These are phyloP conservation scores for Colletotrichum phormii DNA, from an alignment of 2,329 filamentous ascomycete species.

Conservation along the genomic window DNA sequence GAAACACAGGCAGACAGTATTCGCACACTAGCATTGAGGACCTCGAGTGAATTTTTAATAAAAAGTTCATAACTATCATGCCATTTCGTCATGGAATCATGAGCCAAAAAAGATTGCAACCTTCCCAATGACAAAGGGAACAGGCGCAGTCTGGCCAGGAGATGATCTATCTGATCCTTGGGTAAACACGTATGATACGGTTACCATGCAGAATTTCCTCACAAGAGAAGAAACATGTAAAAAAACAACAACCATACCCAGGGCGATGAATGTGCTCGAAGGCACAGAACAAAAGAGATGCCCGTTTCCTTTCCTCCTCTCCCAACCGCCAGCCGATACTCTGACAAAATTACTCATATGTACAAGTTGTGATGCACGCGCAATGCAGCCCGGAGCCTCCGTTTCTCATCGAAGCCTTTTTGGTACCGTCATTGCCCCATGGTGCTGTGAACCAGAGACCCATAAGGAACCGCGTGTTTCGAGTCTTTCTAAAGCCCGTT, in stretches of 20 bases:
- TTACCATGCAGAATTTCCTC: slow-evolving; percentile 33
- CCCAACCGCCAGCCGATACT: slow-evolving; percentile 27
- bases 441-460: slow-evolving; percentile 9
- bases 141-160: slow-evolving; percentile 37
- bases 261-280: slow-evolving; percentile 1
- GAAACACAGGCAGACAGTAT: neutral
- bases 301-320: slow-evolving; percentile 28
- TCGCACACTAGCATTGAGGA: neutral
- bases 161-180: slow-evolving; percentile 38
- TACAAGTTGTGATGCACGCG: slow-evolving; percentile 24
- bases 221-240: slow-evolving; percentile 17
- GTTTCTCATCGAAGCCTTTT: slow-evolving; percentile 6
- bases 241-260: slow-evolving; percentile 11
- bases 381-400: slow-evolving; percentile 5
- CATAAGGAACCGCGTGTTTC: neutral
- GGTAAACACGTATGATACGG: slow-evolving; percentile 26
- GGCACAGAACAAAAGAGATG: slow-evolving; percentile 11
- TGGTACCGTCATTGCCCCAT: slow-evolving; percentile 13
- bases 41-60: neutral
- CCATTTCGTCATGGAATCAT: slow-evolving; percentile 41
- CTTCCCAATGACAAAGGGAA: slow-evolving; percentile 31
- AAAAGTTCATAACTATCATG: slow-evolving; percentile 39
- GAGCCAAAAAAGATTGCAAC: slow-evolving; percentile 36
- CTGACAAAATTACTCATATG: slow-evolving; percentile 36
- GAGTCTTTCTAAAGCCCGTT: neutral